These are phyloP conservation scores for Botrytis hyacinthi DNA, from an alignment of 2,329 filamentous ascomycete species.

Conservation along the genomic window DNA sequence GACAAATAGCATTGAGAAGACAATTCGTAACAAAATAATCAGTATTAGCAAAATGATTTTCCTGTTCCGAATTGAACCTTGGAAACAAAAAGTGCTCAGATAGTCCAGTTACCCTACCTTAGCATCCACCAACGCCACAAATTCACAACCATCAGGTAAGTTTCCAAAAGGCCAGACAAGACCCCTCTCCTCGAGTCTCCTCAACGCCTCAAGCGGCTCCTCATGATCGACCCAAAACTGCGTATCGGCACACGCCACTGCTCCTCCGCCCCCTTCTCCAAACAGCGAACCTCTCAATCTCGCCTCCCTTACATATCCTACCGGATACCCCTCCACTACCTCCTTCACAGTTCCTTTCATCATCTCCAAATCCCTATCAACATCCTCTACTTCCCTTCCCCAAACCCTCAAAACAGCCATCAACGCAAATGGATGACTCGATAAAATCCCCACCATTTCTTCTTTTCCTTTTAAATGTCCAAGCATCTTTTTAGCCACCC, in stretches of 20 bases:
- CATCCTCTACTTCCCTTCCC: not conserved
- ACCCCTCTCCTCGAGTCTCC: not conserved
- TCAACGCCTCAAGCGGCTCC: not conserved
- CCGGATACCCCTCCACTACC: not conserved
- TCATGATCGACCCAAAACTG: not conserved
- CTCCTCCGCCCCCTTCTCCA: not conserved
- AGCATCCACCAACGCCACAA: not conserved
- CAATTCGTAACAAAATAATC: not conserved
- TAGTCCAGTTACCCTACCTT: not conserved
- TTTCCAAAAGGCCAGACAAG: not conserved
- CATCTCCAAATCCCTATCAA: not conserved
- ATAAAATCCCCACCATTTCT: not conserved
- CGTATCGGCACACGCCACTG: not conserved
- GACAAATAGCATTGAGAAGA: not conserved
- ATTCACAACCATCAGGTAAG: not conserved
- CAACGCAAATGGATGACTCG: not conserved
- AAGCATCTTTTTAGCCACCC: not conserved
- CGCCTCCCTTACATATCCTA: not conserved
- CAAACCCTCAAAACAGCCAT: not conserved
- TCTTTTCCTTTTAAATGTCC: too few species aligned
- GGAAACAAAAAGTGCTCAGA: not conserved
- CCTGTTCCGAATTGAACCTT: not conserved
- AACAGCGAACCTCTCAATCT: too few species aligned
- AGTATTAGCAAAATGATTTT: not conserved
- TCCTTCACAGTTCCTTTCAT: not conserved